Evolutionary conservation across 2,329 filamentous ascomycete genomes (phyloP).

Genomic region (Blumeria hordei): DNA sequence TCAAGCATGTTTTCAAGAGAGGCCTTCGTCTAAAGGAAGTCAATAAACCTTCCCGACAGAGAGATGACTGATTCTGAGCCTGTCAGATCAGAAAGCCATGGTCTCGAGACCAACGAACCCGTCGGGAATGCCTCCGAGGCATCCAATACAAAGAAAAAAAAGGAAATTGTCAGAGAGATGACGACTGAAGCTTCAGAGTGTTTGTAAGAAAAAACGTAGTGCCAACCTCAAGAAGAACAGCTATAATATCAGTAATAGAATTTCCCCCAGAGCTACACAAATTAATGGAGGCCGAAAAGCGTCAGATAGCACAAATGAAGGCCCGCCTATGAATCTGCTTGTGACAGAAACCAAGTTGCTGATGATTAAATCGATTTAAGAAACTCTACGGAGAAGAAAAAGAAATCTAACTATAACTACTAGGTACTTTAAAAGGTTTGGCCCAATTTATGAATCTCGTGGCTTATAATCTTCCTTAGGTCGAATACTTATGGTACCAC

Average conservation of each 20-base stretch:
- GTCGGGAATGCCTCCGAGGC: no score
- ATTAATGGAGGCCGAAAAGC: no score
- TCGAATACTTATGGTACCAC: no score
- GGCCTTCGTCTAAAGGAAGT: neutral
- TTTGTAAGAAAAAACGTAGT: neutral
- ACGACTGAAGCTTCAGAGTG: neutral
- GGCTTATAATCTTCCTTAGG: no score
- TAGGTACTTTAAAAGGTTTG: no score
- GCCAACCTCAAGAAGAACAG: neutral
- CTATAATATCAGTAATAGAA: neutral
- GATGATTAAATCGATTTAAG: no score
- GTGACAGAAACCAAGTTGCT: no score
- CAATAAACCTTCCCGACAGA: neutral
- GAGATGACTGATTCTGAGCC: neutral
- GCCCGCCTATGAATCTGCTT: no score
- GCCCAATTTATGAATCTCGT: no score
- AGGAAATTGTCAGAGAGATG: neutral
- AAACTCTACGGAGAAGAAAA: no score
- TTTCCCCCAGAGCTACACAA: neutral
- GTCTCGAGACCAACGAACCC: neutral
- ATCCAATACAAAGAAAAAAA: neutral
- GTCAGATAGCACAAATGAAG: no score
- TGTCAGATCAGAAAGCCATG: neutral
- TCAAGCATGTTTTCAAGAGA: neutral
- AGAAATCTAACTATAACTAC: no score